A percentile compares a stretch with the other conserved stretches of the same genome.
Evolutionary conservation across 228 moss, liverwort and hornwort species (phyloP).

Genomic region (Sphagnum magellanicum): DNA sequence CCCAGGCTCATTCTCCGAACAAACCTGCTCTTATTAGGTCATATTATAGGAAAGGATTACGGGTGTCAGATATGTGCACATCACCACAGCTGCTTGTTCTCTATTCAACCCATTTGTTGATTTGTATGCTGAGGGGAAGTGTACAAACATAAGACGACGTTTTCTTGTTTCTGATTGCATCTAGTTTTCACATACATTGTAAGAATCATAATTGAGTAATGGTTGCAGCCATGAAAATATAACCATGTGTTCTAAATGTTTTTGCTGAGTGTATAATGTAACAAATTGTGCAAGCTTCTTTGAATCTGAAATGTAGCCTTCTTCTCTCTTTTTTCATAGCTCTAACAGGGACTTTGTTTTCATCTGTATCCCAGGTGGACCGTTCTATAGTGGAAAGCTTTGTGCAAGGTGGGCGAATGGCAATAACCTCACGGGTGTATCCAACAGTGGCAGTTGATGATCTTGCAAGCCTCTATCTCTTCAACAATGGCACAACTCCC

Average conservation of each 20-base stretch:
- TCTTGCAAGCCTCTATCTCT: slow-evolving; percentile 5
- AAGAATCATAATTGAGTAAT: too few species aligned
- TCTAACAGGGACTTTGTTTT: background rate
- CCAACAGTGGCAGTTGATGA: slow-evolving; percentile 3
- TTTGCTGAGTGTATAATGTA: background rate
- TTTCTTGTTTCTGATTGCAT: background rate
- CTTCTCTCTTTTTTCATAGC: background rate
- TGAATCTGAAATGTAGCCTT: background rate
- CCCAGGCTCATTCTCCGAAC: too few species aligned
- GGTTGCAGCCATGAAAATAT: background rate
- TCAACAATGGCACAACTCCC: slow-evolving; percentile 8
- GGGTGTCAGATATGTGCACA: too few species aligned
- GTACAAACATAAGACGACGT: too few species aligned
- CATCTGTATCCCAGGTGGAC: slow-evolving; percentile 9
- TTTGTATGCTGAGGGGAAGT: too few species aligned
- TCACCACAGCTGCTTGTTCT: too few species aligned
- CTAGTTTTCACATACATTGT: too few species aligned
- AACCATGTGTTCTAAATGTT: background rate
- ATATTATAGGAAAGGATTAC: too few species aligned
- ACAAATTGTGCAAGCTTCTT: slow-evolving; percentile 17
- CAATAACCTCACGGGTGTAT: slow-evolving; percentile 11
- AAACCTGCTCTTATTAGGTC: too few species aligned
- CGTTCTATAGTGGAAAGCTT: slow-evolving; percentile 17
- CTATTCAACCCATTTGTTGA: too few species aligned
- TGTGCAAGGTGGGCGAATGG: slow-evolving; percentile 14